Base-by-base conservation (phyloP, 345 rosid species). In the Brassica incana region DNA sequence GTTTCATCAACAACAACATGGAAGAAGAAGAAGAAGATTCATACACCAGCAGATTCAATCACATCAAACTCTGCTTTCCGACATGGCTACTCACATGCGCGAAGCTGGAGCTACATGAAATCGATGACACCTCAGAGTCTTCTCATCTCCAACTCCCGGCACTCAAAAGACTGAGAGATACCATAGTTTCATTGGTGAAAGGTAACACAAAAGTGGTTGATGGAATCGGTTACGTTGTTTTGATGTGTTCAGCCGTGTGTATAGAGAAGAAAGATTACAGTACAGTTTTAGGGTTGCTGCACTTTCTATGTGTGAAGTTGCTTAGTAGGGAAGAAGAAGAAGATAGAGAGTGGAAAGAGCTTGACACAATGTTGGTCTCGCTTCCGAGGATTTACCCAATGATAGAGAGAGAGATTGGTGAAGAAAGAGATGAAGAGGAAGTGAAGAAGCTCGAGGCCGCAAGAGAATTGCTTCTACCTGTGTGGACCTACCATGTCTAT, bases 401-500 rank as follows among this genome's bases (percentile, higher is more conserved):
- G 10, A 85, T 93, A 0, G 96, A 91, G 82, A 81, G 69, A 81
- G 87, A 89, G 77, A 80, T 87, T 15, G 89, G 86, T 67, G 96
- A 87, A 76, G 83, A 79, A 66, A 78, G 63, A 36, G 64, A 79
- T 10, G 89, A 81, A 68, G 86, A 86, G 65, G 81, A 72, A 40
- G 78, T 71, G 33, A 84, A 78, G 71, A 81, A 68, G 74, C 71
- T 95, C 23, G 73, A 66, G 11, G 62, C 77, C 5, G 87, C 91
- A 30, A 88, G 84, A 76, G 85, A 74, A 5, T 79, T 93, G 88
- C 96, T 95, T 30, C 89, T 89, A 76, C 95, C 97, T 72, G 84
- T 93, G 77, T 95, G 98, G 99, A 74, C 85, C 80, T 88, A 91
- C 77, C 97, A 91, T 84, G 83, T 88, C 69, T 87, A 87, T 82